These are phyloP conservation scores for Xylariaceae sp. DNA, from an alignment of 2,329 filamentous ascomycete species.

Conservation along the genomic window DNA sequence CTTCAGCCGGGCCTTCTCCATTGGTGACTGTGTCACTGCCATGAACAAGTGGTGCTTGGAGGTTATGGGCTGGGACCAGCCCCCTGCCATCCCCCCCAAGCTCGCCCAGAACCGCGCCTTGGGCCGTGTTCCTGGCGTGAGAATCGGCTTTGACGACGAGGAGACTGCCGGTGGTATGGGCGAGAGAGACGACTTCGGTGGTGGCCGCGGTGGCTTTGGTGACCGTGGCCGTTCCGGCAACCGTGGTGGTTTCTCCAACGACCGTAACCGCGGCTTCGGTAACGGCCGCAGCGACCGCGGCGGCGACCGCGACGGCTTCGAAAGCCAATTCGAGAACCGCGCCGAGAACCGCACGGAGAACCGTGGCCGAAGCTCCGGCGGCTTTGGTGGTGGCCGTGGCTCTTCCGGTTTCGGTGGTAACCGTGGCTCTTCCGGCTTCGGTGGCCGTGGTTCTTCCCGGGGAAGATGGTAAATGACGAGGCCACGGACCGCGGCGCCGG, in stretches of 20 bases:
- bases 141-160: slow-evolving; percentile 23
- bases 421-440: background rate
- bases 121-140: slow-evolving; percentile 25
- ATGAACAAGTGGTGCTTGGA: slow-evolving; percentile 49
- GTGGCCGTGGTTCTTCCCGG: background rate
- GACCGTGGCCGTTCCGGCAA: background rate
- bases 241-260: background rate
- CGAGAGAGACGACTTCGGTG: background rate
- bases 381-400: background rate
- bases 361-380: background rate
- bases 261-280: too few species aligned
- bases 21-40: slow-evolving; percentile 39
- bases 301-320: background rate
- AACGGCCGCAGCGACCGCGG: too few species aligned
- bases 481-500: background rate
- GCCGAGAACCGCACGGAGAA: too few species aligned
- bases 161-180: slow-evolving; percentile 1
- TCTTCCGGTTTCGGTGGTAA: slow-evolving; percentile 5
- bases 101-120: slow-evolving; percentile 27
- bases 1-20: slow-evolving; percentile 38
- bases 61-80: slow-evolving; percentile 48
- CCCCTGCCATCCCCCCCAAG: slow-evolving; percentile 38
- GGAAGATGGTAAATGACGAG: background rate
- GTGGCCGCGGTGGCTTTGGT: slow-evolving; percentile 4
- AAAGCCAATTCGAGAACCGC: too few species aligned